A percentile compares a stretch with the other conserved stretches of the same genome.
Conservation (phyloP, 306 rosid genomes). For the Inga laurina region DNA sequence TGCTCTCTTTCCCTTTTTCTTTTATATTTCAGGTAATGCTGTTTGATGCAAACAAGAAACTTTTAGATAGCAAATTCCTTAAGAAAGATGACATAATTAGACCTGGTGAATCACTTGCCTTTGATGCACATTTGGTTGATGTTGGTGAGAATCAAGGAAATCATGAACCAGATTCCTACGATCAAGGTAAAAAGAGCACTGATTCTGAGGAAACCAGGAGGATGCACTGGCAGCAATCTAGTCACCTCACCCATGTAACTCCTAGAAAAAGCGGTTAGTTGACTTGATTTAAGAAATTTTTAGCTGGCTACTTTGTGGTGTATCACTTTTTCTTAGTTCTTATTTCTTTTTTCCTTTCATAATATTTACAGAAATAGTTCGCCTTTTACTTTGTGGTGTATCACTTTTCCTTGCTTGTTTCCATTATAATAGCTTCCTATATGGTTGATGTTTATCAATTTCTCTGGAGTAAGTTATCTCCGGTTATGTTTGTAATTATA, state of each 20-base stretch:
- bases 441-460: slow-evolving; percentile 4
- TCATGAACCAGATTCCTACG: slow-evolving; percentile 45
- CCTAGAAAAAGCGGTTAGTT: slow-evolving; percentile 49
- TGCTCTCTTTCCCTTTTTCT: slow-evolving; percentile 2
- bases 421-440: neutral
- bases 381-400: slow-evolving; percentile 18
- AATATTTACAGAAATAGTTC: slow-evolving; percentile 21
- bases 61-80: slow-evolving; percentile 64
- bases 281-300: slow-evolving; percentile 14
- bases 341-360: neutral
- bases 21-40: slow-evolving; percentile 58
- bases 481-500: slow-evolving; percentile 19
- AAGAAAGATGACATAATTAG: slow-evolving; percentile 64
- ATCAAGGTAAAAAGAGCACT: slow-evolving; percentile 30
- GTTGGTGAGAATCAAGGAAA: slow-evolving; percentile 61
- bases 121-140: slow-evolving; percentile 72
- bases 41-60: slow-evolving; percentile 62
- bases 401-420: slow-evolving; percentile 19
- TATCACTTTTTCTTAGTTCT: neutral
- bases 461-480: slow-evolving; percentile 12
- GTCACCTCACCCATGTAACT: slow-evolving; percentile 26
- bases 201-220: slow-evolving; percentile 33
- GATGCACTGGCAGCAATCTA: slow-evolving; percentile 41
- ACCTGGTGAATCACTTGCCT: slow-evolving; percentile 61
- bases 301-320: slow-evolving; percentile 14